Evolutionary conservation across 352 stramenopile genomes (phyloP).

Genomic region (Phytophthora kernoviae): DNA sequence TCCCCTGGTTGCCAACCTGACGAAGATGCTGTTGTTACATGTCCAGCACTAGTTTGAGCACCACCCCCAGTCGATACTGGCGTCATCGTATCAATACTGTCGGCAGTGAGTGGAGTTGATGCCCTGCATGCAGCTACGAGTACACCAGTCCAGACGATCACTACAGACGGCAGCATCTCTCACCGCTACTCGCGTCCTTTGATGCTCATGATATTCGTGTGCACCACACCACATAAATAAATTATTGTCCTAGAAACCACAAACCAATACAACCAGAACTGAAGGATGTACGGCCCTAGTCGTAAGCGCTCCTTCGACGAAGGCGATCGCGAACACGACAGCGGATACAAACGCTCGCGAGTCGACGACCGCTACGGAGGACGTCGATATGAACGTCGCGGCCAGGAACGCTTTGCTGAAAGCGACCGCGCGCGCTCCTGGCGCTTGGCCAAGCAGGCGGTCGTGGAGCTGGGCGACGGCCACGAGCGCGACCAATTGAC

Average conservation of each 20-base stretch:
- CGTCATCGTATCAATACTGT: no score
- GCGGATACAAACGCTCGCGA: constrained; percentile 66
- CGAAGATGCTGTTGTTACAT: neutral
- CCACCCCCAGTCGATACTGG: neutral
- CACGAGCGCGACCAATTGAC: constrained; percentile 58
- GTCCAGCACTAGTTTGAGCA: neutral
- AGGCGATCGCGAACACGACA: constrained; percentile 37
- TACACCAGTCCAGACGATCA: no score
- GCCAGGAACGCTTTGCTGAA: constrained; percentile 47
- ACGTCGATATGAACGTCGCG: constrained; percentile 43
- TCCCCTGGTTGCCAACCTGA: constrained; percentile 5
- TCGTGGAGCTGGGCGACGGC: constrained; percentile 74
- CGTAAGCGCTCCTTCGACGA: constrained; percentile 75
- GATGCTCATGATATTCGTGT: neutral
- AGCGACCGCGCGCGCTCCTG: constrained; percentile 72
- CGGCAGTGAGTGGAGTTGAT: no score
- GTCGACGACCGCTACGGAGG: constrained; percentile 46
- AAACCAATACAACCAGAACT: no score
- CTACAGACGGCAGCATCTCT: no score
- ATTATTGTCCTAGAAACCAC: no score
- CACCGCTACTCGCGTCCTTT: no score
- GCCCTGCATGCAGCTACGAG: no score
- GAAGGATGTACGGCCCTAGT: constrained; percentile 39
- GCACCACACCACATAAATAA: constrained; percentile 8
- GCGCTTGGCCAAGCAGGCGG: constrained; percentile 74